Base-by-base conservation (phyloP, 108 stramenopile genomes). In the Nannochloropsis salina region DNA sequence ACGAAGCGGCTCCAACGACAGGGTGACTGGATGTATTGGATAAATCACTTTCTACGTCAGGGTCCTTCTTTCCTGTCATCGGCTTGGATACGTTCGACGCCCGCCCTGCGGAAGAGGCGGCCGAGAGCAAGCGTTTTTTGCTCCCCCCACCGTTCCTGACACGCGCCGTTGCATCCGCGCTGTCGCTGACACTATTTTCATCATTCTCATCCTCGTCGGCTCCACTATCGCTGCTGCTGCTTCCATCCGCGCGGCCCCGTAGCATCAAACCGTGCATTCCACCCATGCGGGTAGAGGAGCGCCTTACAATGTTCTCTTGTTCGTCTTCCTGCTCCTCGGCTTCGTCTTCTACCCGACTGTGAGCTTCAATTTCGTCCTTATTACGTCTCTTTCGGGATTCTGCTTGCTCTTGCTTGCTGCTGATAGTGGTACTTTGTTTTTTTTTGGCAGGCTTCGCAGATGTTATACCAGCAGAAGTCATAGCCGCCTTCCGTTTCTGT, bases 221-320 rank as follows among this genome's bases (percentile, higher is more conserved):
- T 15, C 61, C 61, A n/a, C 61, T 74, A 2, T 74, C 61, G 61
- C 61, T 74, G 61, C 61, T 74, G 61, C 61, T 74, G 61, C 61
- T 74, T n/a, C 61, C 61, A 15, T 74, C 61, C 20, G 61, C 61
- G 8, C 61, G 20, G n/a, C 61, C 61, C 20, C 61, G 61, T n/a
- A 74, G 15, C 61, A 74, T 74, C 20, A 74, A n/a, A n/a, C 61
- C 61, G n/a, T n/a, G 61, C 61, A 74, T 74, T 15, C 61, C 61
- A n/a, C 61, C 61, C 61, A 74, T 74, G 61, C n/a, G 61, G 20
- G 61, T n/a, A 2, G 61, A 74, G 20, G 15, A n/a, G 20, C 61
- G 15, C 20, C 20, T 15, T 2, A 74, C 8, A n/a, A 15, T 0
- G 20, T 74, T n/a, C 8, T 74, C 61, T n/a, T 74, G 20, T 3